phyloP scores from a whole-genome alignment of 345 rosid genomes.

The Bruguiera sexangula region DNA sequence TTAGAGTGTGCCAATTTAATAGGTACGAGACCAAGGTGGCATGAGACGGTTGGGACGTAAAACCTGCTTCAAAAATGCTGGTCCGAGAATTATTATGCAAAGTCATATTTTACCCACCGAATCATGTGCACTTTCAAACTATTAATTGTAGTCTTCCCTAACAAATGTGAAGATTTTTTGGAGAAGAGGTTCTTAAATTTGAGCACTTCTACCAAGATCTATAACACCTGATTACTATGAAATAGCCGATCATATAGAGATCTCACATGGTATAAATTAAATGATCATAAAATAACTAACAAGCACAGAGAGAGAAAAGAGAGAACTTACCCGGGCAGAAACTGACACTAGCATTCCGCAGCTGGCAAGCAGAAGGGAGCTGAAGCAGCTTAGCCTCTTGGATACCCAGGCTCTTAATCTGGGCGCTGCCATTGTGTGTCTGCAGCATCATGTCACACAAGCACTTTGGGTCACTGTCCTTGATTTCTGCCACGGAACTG shows the following conservation, averaged over 20 bases:
- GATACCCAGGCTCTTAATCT: constrained; percentile 60
- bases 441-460: constrained; percentile 70
- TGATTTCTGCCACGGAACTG: constrained; percentile 42
- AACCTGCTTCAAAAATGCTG: too few relatives aligned
- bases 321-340: constrained; percentile 61
- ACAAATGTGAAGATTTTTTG: too few relatives aligned
- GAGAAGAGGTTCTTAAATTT: too few relatives aligned
- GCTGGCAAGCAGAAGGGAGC: constrained; percentile 75
- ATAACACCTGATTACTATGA: too few relatives aligned
- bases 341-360: constrained; percentile 58
- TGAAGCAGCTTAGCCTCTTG: constrained; percentile 60
- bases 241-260: neutral
- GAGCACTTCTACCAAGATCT: too few relatives aligned
- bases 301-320: neutral
- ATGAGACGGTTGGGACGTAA: too few relatives aligned
- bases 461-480: constrained; percentile 67
- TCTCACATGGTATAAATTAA: neutral
- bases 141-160: too few relatives aligned
- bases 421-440: constrained; percentile 44
- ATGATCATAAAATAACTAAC: neutral
- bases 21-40: too few relatives aligned
- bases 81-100: too few relatives aligned
- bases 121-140: too few relatives aligned
- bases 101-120: too few relatives aligned
- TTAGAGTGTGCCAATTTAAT: too few relatives aligned